Evolutionary conservation across 495 filamentous ascomycete species (phyloP), one percentile per base, ranked within the genome.

Genomic region (Gamarada debralockiae): DNA sequence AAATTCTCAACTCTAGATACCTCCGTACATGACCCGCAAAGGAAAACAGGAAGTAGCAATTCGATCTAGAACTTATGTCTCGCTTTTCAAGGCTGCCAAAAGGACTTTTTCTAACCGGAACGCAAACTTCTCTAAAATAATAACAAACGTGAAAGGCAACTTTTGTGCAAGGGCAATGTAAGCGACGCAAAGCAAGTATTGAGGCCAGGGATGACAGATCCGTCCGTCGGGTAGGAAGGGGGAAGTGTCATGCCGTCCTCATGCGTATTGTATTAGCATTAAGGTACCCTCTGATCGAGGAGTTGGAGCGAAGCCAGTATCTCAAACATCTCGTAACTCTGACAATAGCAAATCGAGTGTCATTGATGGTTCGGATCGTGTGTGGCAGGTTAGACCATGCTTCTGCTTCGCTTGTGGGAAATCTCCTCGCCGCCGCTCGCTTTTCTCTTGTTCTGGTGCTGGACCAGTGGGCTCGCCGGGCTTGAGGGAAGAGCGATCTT

Each of bases 401-500:
- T 79, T 47, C 71, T 67, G 50, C 73, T 73, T 22, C 70, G 67
- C 64, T 80, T 81, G 61, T 80, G 76, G 43, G 64, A 56, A 57
- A 64, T 58, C 27, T 36, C 22, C 17, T 62, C 41, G 39, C 62
- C 67, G 33, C 62, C 60, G 18, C 73, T 59, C 41, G 73, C 71
- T 57, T 78, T 79, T 24, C 77, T 70, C 71, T 80, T 81, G 49
- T 70, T 67, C 13, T 62, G 50, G 13, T 69, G 64, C 18, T 48
- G 31, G 23, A 72, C 66, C 29, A 59, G 41, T 17, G 74, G 71
- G 52, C 70, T 73, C 46, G 64, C 67, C 20, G 65, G 61, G 17
- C 68, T 62, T 15, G 66, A 59, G 7, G 66, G 57, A 52, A 67
- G 50, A 48, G 66, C 53, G 4, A 40, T 12, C 1, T 23, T 17